A percentile compares a stretch with the other conserved stretches of the same genome.
Conservation (phyloP, 148 eudicot genomes). For the Nyssa sinensis region DNA sequence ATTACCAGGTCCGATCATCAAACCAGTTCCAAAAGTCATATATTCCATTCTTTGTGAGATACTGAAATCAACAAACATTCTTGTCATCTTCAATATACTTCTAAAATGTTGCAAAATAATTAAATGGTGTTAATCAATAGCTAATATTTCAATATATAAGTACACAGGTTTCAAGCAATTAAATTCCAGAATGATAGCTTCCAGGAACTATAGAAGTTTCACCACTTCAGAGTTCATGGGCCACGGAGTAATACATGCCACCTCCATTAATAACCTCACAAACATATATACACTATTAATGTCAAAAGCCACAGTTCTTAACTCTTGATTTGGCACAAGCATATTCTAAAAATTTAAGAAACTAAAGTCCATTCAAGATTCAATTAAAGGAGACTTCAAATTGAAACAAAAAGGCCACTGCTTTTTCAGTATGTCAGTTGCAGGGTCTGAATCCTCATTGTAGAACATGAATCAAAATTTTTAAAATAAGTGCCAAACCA, state of each 20-base stretch:
- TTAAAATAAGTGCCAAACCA: not conserved
- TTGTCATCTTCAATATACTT: constrained; percentile 9
- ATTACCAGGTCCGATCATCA: constrained; percentile 98
- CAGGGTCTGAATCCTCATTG: not conserved
- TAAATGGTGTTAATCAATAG: not conserved
- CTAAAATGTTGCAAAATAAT: not conserved
- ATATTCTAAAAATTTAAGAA: not conserved
- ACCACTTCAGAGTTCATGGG: not conserved
- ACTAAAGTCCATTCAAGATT: not conserved
- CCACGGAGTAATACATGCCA: not conserved
- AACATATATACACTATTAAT: not conserved
- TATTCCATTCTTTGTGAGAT: constrained; percentile 85
- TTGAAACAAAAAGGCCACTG: not conserved
- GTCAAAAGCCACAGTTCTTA: not conserved
- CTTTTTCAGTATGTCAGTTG: not conserved
- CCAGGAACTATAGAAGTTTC: not conserved
- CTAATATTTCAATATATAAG: not conserved
- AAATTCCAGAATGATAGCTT: not conserved
- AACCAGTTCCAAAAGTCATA: constrained; percentile 99
- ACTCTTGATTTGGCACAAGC: not conserved
- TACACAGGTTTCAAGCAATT: not conserved
- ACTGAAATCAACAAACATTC: constrained; percentile 47
- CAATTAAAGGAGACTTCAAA: not conserved
- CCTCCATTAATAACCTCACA: not conserved
- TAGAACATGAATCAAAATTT: not conserved